These are phyloP conservation scores for Fagus sylvatica DNA, from an alignment of 306 rosid species.

Conservation along the genomic window DNA sequence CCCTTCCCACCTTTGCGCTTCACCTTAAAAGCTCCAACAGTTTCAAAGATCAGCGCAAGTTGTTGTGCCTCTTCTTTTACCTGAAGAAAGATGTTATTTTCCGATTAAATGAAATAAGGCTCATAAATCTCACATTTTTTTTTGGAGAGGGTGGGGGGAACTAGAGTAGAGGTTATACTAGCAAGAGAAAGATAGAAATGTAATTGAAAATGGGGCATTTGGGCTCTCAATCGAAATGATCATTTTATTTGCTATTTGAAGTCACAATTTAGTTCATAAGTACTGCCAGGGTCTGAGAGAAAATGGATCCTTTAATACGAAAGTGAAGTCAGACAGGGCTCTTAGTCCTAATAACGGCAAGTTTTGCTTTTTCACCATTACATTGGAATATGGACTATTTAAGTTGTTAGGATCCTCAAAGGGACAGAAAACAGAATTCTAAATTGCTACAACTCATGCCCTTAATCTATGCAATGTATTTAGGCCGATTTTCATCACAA, in stretches of 20 bases:
- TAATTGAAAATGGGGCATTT: background rate
- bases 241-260: background rate
- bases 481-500: background rate
- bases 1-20: conserved; percentile 98
- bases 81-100: conserved; percentile 34
- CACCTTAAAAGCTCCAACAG: conserved; percentile 93
- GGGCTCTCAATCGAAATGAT: background rate
- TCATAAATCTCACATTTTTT: background rate
- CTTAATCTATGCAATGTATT: background rate
- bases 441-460: background rate
- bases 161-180: background rate
- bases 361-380: background rate
- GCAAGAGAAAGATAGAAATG: background rate
- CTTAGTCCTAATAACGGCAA: conserved; percentile 11
- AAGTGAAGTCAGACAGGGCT: background rate
- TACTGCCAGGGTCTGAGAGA: background rate
- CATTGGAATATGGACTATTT: too few species aligned
- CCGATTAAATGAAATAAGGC: background rate
- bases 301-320: background rate
- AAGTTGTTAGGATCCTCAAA: too few species aligned
- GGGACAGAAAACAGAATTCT: background rate
- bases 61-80: conserved; percentile 95
- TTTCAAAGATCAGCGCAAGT: conserved; percentile 80
- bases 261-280: background rate
- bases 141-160: background rate